Evolutionary conservation across 371 early-diverging fungal genomes (phyloP), one percentile per base, ranked within the genome.

Genomic region (Haplosporangium sp.): DNA sequence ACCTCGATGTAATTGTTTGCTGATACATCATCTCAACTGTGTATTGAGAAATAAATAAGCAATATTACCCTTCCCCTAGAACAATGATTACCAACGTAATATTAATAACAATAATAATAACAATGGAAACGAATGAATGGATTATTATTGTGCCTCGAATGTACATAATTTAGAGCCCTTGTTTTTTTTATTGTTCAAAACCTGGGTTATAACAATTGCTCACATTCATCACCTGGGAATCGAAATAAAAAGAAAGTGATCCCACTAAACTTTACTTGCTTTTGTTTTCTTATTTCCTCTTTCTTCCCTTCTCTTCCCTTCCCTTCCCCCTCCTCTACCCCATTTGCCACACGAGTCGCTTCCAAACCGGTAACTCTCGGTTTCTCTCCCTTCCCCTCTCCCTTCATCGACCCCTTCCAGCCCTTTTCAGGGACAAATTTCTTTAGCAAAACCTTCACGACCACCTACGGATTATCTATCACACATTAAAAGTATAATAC

Each of bases 391-490:
- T 10, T 37, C 15, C 20, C n/a, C 56, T 45, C 45, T 52, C 37
- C 44, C 52, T 53, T 52, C 35, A 61, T 27, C 37, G 66, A 50
- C 65, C 75, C 75, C 75, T 75, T 75, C 75, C 75, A 45, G 58
- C 75, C 69, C 75, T 75, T 69, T 69, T 66, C 75, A 69, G 70
- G 75, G 75, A 56, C 44, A n/a, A 35, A 9, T 27, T 6, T 57
- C 62, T 45, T 7, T 56, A 27, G 19, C 11, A 27, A 27, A 27
- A 27, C 55, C 13, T 39, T 34, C 5, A 17, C 56, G 34, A 15
- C 39, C 37, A 27, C 27, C 1, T 27, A 27, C 27, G 27, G 27
- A 27, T 27, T 27, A 27, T 27, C 27, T 17, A 53, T 35, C 44
- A 17, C 44, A 40, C 45, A 10, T n/a, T n/a, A 17, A 19, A 10